These are phyloP conservation scores for Neurospora terricola DNA, from an alignment of 495 filamentous ascomycete genomes.

Conservation along the genomic window DNA sequence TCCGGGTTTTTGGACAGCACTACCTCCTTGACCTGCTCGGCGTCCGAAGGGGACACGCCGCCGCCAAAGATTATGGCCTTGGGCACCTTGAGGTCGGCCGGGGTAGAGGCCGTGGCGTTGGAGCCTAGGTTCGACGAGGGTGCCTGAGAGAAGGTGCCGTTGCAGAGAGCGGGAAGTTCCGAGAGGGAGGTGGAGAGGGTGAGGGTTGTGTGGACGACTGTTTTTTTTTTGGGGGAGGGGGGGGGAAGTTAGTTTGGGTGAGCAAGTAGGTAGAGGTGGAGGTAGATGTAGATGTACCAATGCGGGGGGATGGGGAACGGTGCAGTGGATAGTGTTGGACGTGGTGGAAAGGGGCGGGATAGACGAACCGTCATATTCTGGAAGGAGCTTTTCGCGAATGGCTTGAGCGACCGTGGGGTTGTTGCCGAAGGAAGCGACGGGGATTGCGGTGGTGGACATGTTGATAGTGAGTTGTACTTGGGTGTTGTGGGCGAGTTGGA, in stretches of 20 bases:
- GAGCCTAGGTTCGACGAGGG: conserved; percentile 13
- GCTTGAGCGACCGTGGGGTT: conserved; percentile 13
- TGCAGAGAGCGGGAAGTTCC: conserved; percentile 18
- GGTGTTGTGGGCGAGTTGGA: neutral
- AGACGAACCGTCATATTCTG: conserved; percentile 20
- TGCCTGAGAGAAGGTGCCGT: conserved; percentile 4
- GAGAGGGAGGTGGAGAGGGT: conserved; percentile 5
- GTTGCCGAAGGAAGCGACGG: conserved; percentile 18
- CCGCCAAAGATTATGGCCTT: conserved; percentile 21
- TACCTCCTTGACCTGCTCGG: conserved; percentile 6
- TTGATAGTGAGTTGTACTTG: neutral
- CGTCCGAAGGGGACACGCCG: conserved; percentile 13
- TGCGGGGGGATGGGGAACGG: neutral
- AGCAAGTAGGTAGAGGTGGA: neutral
- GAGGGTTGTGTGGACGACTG: conserved; percentile 21
- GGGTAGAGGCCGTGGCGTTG: conserved; percentile 5
- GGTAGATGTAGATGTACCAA: too few relatives aligned
- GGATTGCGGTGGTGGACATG: conserved; percentile 7
- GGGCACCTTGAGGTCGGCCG: conserved; percentile 10
- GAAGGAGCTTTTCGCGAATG: conserved; percentile 13
- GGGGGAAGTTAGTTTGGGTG: neutral
- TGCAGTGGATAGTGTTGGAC: neutral
- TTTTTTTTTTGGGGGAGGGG: too few relatives aligned
- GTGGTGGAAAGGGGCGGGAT: neutral
- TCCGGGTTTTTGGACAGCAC: conserved; percentile 6